Evolutionary conservation across 2,329 filamentous ascomycete species (phyloP), one percentile per base, ranked within the genome.

Genomic region (Sphaerostilbella broomeana): DNA sequence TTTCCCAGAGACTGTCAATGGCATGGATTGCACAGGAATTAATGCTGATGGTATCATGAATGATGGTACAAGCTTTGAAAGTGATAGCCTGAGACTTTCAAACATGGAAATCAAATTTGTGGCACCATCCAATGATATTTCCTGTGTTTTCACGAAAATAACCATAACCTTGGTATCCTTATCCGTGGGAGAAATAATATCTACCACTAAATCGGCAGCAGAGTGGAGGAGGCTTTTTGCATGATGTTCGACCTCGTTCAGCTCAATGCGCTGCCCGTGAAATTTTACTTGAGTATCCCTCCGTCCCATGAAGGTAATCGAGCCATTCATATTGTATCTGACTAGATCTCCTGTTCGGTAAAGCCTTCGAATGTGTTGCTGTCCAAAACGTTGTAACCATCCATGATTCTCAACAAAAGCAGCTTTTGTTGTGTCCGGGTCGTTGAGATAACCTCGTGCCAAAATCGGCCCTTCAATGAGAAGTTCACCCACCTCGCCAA

Each of bases 211-310:
- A n/a, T n/a, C n/a, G n/a, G n/a, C n/a, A n/a, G n/a, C n/a, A n/a
- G n/a, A n/a, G n/a, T n/a, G n/a, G n/a, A n/a, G n/a, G n/a, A n/a
- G n/a, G n/a, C n/a, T n/a, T n/a, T n/a, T n/a, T n/a, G n/a, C n/a
- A n/a, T n/a, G n/a, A n/a, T n/a, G n/a, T 21, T 51, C 48, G 9
- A 51, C 39, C 28, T 47, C 44, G 3, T 17, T 30, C 7, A 71
- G 59, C 56, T 71, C 77, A 35, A 73, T 60, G 37, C 72, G 55
- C 43, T 68, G 75, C 17, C 77, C 77, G 17, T 67, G 63, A 9
- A 78, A 51, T 43, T 60, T 60, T 17, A 56, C 47, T 30, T 59
- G 53, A 5, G 45, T 38, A 29, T 60, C 55, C 13, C 48, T 49
- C 2, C 55, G 48, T 20, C 55, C 49, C 19, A 54, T 27, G 35